Evolutionary conservation across 805 yeast genomes (phyloP), one percentile per base, ranked within the genome.

Genomic region (Metschnikowia dekortorum): DNA sequence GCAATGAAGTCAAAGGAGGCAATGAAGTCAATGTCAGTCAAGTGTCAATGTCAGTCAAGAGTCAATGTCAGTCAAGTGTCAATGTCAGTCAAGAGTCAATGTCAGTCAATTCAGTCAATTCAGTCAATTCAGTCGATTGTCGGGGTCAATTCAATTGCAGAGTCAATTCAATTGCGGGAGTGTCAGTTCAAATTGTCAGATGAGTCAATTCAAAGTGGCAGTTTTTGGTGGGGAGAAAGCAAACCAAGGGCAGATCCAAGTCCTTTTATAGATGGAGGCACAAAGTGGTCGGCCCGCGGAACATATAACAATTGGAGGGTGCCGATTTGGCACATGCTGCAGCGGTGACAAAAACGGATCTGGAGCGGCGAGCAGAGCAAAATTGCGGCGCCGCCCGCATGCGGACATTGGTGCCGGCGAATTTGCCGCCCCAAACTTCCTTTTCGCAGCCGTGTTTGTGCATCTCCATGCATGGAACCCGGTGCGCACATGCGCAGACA

Each of bases 201-300:
- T 37, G n/a, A 16, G 39, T 11, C 10, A 14, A 22, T 22, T 22
- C 22, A 22, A 22, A 22, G 5, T 22, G 22, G 22, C 22, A 22
- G 22, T 22, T 22, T 9, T 14, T 13, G 9, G 39, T 10, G 18
- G 26, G 41, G 8, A 22, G 13, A 10, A 8, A 4, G 32, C 4
- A 22, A 30, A 2, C 32, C 4, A 30, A 13, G 26, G 16, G 30
- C 41, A 26, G 40, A 14, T 8, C 11, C 26, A 11, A 4, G 30
- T 11, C 22, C 8, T 39, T 39, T 39, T 39, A 39, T 39, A 39
- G 42, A 9, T 8, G 10, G n/a, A 39, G 14, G 28, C 42, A 39
- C 39, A 39, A 39, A 39, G 43, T 14, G 34, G 43, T 39, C 43
- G 43, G 43, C 42, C 8, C 30, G 43, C 43, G 43, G 34, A 39